Evolutionary conservation across 306 rosid species (phyloP), one percentile per base, ranked within the genome.

Genomic region (Vigna hirtella): DNA sequence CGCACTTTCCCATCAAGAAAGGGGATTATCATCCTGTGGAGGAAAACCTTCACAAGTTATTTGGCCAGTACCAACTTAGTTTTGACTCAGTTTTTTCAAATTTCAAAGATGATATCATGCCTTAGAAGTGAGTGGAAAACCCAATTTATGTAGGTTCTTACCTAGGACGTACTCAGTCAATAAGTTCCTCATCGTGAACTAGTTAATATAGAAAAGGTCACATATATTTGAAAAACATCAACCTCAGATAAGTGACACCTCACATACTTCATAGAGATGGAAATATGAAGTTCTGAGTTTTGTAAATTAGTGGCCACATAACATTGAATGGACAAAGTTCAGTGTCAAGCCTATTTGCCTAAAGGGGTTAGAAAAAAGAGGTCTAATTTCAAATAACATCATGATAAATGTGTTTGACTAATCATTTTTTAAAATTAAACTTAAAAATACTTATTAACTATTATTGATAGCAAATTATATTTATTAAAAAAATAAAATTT

Each of bases 1-100:
- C 68, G 48, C 18, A 78, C 13, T 17, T 77, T 16, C 68, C 68
- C 9, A 9, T 77, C 74, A 63, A 16, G 22, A 56, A 1, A 9
- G 30, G 61, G 4, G 3, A 53, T 18, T 3, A 13, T 53, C 61
- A 53, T 53, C 14, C 12, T 17, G 58, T 53, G 59, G 59, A 53
- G 28, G 20, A 26, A 53, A 52, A 52, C 7, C 24, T 17, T 17
- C 7, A 12, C 4, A 13, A 9, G 30, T 55, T 55, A 47, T 47
- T 55, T 55, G 30, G 30, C 61, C 34, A 55, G 20, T 10, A 20
- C 28, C 30, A 3, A 4, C 11, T 11, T 57, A 57, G 16, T 24
- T 2, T 11, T 24, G 64, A 24, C 64, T 24, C n/a, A 1, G 36
- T 57, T 57, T 57, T 3, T 57, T 24, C 36, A 57, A 24, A 57